Evolutionary conservation across 2,329 filamentous ascomycete genomes (phyloP).

Genomic region (Talaromyces sp.): DNA sequence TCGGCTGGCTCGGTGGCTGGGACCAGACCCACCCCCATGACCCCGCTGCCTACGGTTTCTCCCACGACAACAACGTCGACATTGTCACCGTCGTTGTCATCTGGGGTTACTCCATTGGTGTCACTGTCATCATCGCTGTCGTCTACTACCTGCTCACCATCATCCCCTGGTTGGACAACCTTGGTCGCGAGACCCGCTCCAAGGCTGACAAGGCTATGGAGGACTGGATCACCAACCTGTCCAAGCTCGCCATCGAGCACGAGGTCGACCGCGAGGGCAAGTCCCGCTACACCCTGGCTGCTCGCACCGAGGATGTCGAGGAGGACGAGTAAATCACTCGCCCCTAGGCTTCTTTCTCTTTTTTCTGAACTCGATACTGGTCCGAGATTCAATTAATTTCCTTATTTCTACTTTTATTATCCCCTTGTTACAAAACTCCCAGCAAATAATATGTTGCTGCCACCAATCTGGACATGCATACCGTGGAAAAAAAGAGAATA

Average conservation of each 20-base stretch:
- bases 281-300: conserved; percentile 47
- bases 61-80: conserved; percentile 58
- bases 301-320: conserved; percentile 47
- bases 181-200: conserved; percentile 55
- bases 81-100: conserved; percentile 58
- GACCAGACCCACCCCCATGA: conserved; percentile 31
- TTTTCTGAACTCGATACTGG: conserved; percentile 39
- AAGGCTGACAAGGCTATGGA: conserved; percentile 57
- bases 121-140: conserved; percentile 56
- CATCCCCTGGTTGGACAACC: conserved; percentile 52
- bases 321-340: conserved; percentile 46
- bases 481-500: conserved; percentile 25
- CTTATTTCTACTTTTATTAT: conserved; percentile 9
- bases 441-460: conserved; percentile 12
- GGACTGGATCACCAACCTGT: conserved; percentile 56
- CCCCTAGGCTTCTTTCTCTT: conserved; percentile 19
- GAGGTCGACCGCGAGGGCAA: conserved; percentile 51
- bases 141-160: conserved; percentile 54
- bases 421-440: conserved; percentile 19
- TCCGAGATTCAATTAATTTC: conserved; percentile 30
- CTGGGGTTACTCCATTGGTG: conserved; percentile 57
- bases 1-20: conserved; percentile 68
- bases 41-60: conserved; percentile 32
- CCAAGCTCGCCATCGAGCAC: conserved; percentile 56
- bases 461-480: conserved; percentile 28